These are phyloP conservation scores for Neltuma alba DNA, from an alignment of 306 rosid genomes.

Conservation along the genomic window DNA sequence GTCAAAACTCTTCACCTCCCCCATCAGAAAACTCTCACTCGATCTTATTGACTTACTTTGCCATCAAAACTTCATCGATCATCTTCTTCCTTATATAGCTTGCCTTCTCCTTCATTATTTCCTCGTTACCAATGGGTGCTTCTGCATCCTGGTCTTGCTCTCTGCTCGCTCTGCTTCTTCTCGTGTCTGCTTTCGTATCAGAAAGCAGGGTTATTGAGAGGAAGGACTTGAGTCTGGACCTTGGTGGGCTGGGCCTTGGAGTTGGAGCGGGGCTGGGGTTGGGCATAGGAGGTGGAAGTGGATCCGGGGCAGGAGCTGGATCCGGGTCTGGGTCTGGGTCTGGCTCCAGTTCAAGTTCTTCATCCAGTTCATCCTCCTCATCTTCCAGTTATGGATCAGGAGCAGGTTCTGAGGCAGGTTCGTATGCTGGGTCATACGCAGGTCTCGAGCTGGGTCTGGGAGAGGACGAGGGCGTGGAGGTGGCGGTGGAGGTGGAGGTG, in stretches of 20 bases:
- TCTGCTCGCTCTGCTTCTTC: conserved; percentile 40
- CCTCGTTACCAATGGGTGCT: conserved; percentile 38
- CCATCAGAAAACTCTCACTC: conserved; percentile 27
- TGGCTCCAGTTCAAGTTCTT: conserved; percentile 52
- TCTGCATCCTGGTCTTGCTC: conserved; percentile 35
- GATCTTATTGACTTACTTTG: background rate
- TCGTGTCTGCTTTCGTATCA: conserved; percentile 41
- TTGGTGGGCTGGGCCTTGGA: conserved; percentile 60
- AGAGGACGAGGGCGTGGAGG: conserved; percentile 28
- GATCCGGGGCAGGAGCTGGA: conserved; percentile 56
- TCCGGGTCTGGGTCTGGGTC: conserved; percentile 52
- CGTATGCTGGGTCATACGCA: conserved; percentile 37
- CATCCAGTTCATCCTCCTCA: conserved; percentile 51
- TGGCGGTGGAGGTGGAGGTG: background rate
- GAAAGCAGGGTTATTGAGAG: conserved; percentile 47
- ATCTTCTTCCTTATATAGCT: background rate
- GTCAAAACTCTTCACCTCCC: background rate
- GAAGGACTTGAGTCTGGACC: conserved; percentile 58
- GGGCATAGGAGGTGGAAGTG: conserved; percentile 57
- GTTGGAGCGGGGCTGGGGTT: conserved; percentile 52
- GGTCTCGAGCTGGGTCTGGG: conserved; percentile 62
- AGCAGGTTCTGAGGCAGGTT: conserved; percentile 53
- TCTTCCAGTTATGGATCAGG: conserved; percentile 52
- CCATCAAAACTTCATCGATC: background rate
- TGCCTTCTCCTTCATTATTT: background rate